Evolutionary conservation across 345 rosid species (phyloP).

Genomic region (thale cress (Arabidopsis thaliana)): DNA sequence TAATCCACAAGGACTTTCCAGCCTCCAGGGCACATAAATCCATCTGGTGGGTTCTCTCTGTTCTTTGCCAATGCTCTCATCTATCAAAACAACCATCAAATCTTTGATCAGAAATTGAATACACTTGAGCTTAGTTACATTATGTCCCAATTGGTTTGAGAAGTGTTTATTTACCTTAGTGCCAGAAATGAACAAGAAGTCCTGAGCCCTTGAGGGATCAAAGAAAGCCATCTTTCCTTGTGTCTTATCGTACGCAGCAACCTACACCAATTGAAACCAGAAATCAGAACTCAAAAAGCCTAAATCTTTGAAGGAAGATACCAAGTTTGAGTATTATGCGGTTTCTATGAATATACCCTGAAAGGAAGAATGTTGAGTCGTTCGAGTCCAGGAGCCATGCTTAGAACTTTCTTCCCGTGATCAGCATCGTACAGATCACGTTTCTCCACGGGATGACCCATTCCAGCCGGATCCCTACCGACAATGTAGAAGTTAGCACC

Average conservation of each 20-base stretch:
- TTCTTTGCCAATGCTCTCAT: constrained; percentile 89
- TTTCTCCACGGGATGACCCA: constrained; percentile 95
- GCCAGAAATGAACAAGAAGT: constrained; percentile 91
- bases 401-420: constrained; percentile 94
- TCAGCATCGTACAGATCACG: constrained; percentile 94
- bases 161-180: constrained; percentile 66
- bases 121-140: not conserved
- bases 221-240: constrained; percentile 98
- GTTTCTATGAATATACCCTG: constrained; percentile 55
- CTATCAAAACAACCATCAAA: constrained; percentile 47
- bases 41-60: constrained; percentile 93
- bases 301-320: constrained; percentile 10
- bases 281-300: constrained; percentile 9
- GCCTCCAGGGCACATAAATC: constrained; percentile 96
- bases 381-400: constrained; percentile 97
- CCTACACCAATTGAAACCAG: constrained; percentile 49
- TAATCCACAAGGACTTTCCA: constrained; percentile 89
- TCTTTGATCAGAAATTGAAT: not conserved
- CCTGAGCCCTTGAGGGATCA: constrained; percentile 81
- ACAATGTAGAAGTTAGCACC: constrained; percentile 98
- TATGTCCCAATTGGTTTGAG: not conserved
- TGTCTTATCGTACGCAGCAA: constrained; percentile 93
- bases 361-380: constrained; percentile 94
- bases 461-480: constrained; percentile 98
- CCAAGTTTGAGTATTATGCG: constrained; percentile 7